Evolutionary conservation across 2,329 filamentous ascomycete genomes (phyloP).

Genomic region (Aureobasidium lini): DNA sequence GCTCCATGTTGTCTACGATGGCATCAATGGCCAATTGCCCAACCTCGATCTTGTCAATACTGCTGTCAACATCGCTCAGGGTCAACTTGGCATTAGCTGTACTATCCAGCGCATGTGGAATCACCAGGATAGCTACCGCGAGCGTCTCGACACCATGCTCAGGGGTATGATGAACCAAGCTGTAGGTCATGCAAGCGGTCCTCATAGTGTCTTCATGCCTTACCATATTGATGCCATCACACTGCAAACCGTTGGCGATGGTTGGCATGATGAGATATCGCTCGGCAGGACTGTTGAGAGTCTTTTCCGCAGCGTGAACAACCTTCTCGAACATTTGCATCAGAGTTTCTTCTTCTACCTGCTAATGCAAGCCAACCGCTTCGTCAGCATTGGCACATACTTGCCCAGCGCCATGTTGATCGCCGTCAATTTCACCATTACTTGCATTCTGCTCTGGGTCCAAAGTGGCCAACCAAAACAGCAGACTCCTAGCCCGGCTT

Average conservation of each 20-base stretch:
- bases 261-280: conserved; percentile 97
- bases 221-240: conserved; percentile 97
- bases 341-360: conserved; percentile 99
- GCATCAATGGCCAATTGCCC: conserved; percentile 88
- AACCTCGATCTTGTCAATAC: conserved; percentile 96
- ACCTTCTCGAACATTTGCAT: conserved; percentile 90
- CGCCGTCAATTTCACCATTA: conserved; percentile 90
- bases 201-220: conserved; percentile 92
- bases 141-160: conserved; percentile 80
- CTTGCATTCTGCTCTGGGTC: conserved; percentile 90
- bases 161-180: conserved; percentile 90
- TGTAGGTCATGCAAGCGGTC: conserved; percentile 77
- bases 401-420: conserved; percentile 96
- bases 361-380: conserved; percentile 81
- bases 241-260: conserved; percentile 78
- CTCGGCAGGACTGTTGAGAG: conserved; percentile 85
- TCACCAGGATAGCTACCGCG: conserved; percentile 68
- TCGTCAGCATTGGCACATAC: conserved; percentile 97
- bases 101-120: conserved; percentile 79
- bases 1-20: conserved; percentile 88
- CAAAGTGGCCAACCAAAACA: conserved; percentile 55
- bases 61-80: conserved; percentile 74
- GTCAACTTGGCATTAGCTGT: conserved; percentile 84
- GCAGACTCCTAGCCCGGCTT: conserved; percentile 29
- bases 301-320: conserved; percentile 88